Percentiles rank a stretch among this genome's conserved stretches.
Evolutionary conservation across 129 eudicot genomes (phyloP).

Genomic region (Apium graveolens): DNA sequence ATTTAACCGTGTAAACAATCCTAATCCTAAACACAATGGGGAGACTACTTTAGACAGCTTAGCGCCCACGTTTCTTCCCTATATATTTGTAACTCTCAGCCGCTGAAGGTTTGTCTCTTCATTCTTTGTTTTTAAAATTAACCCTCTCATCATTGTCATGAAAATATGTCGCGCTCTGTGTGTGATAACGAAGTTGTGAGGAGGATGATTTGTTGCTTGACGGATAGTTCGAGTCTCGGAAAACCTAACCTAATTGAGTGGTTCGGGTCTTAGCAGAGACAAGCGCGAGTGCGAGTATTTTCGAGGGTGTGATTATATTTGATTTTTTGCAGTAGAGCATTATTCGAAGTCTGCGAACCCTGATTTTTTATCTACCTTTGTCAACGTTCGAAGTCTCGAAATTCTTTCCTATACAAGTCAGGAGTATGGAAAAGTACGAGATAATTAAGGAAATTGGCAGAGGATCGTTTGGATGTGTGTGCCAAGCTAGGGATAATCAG

Average conservation of each 20-base stretch:
- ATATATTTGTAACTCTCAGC: too few species aligned
- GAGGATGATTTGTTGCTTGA: neutral
- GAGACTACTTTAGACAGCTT: too few species aligned
- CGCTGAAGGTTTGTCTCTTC: too few species aligned
- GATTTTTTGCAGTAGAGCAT: neutral
- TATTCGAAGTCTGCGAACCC: neutral
- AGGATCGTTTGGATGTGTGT: constrained; percentile 94
- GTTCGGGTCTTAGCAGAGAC: neutral
- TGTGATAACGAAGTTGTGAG: neutral
- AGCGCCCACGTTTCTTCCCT: too few species aligned
- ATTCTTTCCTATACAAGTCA: neutral
- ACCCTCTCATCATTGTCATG: too few species aligned
- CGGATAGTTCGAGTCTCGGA: too few species aligned
- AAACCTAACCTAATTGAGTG: too few species aligned
- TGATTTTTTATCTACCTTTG: neutral
- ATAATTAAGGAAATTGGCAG: constrained; percentile 88
- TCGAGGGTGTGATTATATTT: too few species aligned
- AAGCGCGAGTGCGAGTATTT: neutral
- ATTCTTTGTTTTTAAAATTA: too few species aligned
- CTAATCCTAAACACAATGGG: too few species aligned
- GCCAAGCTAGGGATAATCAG: constrained; percentile 81
- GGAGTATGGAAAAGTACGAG: constrained; percentile 42
- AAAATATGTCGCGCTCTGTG: too few species aligned
- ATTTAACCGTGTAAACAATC: too few species aligned
- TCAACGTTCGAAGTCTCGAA: neutral